Percentiles rank a stretch among this genome's conserved stretches.
Evolutionary conservation across 2,329 filamentous ascomycete species (phyloP).

Genomic region (Scopulariopsis brevicaulis): DNA sequence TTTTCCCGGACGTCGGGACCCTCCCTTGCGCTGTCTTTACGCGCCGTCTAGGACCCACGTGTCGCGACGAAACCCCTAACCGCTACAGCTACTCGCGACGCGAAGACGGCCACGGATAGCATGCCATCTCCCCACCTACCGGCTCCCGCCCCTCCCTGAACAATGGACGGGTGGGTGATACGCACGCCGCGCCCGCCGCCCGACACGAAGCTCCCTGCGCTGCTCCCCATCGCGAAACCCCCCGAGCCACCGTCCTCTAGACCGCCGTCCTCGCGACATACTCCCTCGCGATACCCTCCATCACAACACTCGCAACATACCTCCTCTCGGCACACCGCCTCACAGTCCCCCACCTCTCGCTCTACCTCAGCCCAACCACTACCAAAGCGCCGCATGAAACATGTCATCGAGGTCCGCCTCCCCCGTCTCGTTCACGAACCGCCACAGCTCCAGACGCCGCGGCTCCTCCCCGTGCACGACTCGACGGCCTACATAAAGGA

Average conservation of each 20-base stretch:
- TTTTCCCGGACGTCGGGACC: too few species aligned
- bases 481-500: conserved; percentile 46
- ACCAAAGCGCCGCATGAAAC: not conserved
- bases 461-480: conserved; percentile 32
- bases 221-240: not conserved
- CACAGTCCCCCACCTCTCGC: not conserved
- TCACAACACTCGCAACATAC: not conserved
- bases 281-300: not conserved
- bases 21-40: too few species aligned
- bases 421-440: not conserved
- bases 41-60: not conserved
- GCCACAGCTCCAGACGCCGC: not conserved
- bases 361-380: not conserved
- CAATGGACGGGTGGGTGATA: conserved; percentile 2
- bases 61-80: not conserved
- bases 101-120: not conserved
- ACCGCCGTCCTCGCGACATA: not conserved
- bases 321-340: not conserved
- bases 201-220: not conserved
- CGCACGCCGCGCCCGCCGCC: not conserved
- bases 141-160: not conserved
- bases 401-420: not conserved
- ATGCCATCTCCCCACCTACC: not conserved
- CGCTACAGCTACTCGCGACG: not conserved
- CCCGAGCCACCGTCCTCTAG: not conserved